These are phyloP conservation scores for Geoglossum glabrum DNA, from an alignment of 495 filamentous ascomycete genomes.

Conservation along the genomic window DNA sequence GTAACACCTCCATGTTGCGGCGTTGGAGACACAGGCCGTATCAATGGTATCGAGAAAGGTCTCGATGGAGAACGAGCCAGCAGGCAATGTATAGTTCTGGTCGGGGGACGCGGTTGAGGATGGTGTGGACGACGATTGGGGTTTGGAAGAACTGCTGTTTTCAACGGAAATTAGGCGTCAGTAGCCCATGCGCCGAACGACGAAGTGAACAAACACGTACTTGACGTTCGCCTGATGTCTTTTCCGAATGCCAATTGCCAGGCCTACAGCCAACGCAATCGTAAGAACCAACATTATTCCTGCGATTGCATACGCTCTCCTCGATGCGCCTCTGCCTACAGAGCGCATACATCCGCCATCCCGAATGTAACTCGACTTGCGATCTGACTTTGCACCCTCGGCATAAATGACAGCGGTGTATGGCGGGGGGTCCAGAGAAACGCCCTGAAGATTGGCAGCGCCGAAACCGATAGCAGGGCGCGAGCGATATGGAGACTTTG, in stretches of 20 bases:
- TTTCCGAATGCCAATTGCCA: slow-evolving; percentile 25
- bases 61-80: slow-evolving; percentile 31
- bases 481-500: too few relatives aligned
- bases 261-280: slow-evolving; percentile 22
- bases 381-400: background rate
- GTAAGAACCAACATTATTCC: background rate
- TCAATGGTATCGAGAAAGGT: slow-evolving; percentile 29
- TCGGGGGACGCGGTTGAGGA: background rate
- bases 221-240: slow-evolving; percentile 9
- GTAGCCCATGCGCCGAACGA: background rate
- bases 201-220: background rate
- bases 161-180: background rate
- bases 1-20: slow-evolving; percentile 33
- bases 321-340: background rate
- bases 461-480: too few relatives aligned
- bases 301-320: background rate
- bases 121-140: slow-evolving; percentile 2
- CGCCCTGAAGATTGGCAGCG: too few relatives aligned
- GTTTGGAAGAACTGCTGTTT: background rate
- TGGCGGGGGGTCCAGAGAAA: too few relatives aligned
- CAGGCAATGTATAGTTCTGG: slow-evolving; percentile 22
- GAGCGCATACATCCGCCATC: background rate
- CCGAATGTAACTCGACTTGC: background rate
- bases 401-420: background rate
- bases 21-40: slow-evolving; percentile 29